These are phyloP conservation scores for Knufia fluminis DNA, from an alignment of 2,329 filamentous ascomycete genomes.

Conservation along the genomic window DNA sequence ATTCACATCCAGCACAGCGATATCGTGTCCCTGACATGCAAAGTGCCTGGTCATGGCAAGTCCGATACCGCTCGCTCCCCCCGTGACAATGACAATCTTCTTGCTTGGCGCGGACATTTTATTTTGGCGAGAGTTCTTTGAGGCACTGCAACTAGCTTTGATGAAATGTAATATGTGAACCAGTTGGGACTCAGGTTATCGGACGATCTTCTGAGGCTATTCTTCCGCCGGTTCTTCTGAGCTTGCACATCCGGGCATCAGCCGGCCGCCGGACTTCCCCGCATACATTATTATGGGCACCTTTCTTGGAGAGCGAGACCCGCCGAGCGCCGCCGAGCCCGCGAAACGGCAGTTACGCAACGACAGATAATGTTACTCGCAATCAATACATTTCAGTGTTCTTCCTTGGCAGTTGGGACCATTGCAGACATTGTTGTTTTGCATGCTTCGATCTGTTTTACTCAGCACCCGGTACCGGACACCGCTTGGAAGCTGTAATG, in stretches of 20 bases:
- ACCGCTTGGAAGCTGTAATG: slow-evolving; percentile 9
- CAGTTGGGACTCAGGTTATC: background rate
- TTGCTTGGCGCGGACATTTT: background rate
- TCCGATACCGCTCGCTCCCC: slow-evolving; percentile 31
- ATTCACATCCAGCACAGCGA: slow-evolving; percentile 29
- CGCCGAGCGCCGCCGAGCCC: too few species aligned
- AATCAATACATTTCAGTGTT: background rate
- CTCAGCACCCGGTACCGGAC: too few species aligned
- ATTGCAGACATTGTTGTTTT: too few species aligned
- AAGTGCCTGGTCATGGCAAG: slow-evolving; percentile 29
- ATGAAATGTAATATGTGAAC: too few species aligned
- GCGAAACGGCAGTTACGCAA: background rate
- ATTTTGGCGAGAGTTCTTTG: background rate
- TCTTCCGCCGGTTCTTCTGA: background rate
- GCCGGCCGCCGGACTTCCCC: background rate
- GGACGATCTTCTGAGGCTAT: background rate
- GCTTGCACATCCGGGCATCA: background rate
- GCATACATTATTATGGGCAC: background rate
- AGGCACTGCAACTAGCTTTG: background rate
- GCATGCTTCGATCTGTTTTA: too few species aligned
- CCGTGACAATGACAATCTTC: slow-evolving; percentile 15
- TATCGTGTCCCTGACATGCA: slow-evolving; percentile 25
- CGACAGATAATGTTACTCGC: background rate
- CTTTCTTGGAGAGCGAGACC: background rate
- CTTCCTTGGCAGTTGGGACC: too few species aligned